These are phyloP conservation scores for Exsudoporus floridanus DNA, from an alignment of 1,284 basidiomycete species.

Conservation along the genomic window DNA sequence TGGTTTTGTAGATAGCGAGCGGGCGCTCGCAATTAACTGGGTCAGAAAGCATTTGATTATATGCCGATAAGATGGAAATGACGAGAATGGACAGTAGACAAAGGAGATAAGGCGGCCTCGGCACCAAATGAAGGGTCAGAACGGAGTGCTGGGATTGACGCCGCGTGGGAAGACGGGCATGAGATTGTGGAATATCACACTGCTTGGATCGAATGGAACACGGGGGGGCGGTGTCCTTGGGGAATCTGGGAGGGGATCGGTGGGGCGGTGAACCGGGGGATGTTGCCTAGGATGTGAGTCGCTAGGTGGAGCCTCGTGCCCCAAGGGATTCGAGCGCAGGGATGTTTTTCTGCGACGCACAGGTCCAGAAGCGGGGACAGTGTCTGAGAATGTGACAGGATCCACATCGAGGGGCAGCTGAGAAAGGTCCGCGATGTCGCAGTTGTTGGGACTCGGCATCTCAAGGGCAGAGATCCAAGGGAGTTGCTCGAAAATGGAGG, in stretches of 20 bases:
- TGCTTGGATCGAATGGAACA: conserved; percentile 43
- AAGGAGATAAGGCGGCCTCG: not conserved
- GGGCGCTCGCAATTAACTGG: conserved; percentile 31
- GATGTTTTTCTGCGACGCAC: conserved; percentile 56
- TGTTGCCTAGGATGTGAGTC: conserved; percentile 17
- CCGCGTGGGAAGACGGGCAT: conserved; percentile 53
- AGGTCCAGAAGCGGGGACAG: conserved; percentile 44
- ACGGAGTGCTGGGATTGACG: conserved; percentile 18
- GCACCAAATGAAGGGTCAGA: conserved; percentile 9
- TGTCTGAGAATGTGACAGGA: conserved; percentile 21
- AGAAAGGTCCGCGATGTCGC: conserved; percentile 61
- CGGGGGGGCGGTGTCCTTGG: conserved; percentile 45
- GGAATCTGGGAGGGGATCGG: conserved; percentile 22
- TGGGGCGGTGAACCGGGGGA: conserved; percentile 19
- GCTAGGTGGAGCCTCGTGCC: conserved; percentile 15
- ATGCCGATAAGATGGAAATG: conserved; percentile 29
- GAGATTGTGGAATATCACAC: conserved; percentile 55
- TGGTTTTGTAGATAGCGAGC: conserved; percentile 22
- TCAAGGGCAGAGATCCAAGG: conserved; percentile 63
- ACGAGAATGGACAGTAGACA: conserved; percentile 11
- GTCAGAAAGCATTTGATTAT: conserved; percentile 35
- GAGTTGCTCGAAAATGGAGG: conserved; percentile 51
- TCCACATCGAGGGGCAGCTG: conserved; percentile 40
- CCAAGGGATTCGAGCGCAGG: conserved; percentile 48
- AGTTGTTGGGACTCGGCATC: conserved; percentile 39